These are phyloP conservation scores for Blastobotrys buckinghamii DNA, from an alignment of 1,139 yeast species.

Conservation along the genomic window DNA sequence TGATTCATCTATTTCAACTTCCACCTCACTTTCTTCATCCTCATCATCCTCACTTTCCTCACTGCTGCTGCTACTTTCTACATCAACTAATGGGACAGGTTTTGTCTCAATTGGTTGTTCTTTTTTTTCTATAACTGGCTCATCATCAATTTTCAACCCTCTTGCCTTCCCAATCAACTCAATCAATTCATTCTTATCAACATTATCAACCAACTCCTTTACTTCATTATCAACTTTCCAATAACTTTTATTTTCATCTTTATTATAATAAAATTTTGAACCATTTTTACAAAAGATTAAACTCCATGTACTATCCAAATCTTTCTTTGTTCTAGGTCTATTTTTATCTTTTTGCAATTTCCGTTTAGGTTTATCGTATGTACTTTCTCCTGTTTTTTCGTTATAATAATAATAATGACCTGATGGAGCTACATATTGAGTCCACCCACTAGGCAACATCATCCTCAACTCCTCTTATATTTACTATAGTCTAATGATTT, in stretches of 20 bases:
- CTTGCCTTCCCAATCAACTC: slow-evolving; percentile 42
- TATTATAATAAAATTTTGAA: slow-evolving; percentile 40
- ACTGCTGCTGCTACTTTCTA: neutral
- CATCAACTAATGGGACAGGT: neutral
- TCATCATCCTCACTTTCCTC: slow-evolving; percentile 12
- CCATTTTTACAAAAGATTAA: slow-evolving; percentile 43
- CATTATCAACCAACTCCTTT: slow-evolving; percentile 25
- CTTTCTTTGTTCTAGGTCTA: slow-evolving; percentile 21
- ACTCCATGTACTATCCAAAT: slow-evolving; percentile 35
- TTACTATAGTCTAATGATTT: neutral
- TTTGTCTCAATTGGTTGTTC: slow-evolving; percentile 4
- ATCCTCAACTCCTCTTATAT: too few species aligned
- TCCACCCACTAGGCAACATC: slow-evolving; percentile 28
- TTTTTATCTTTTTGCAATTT: slow-evolving; percentile 4
- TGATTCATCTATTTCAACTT: slow-evolving; percentile 15
- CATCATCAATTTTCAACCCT: slow-evolving; percentile 33
- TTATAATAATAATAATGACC: slow-evolving; percentile 33
- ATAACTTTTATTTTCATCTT: slow-evolving; percentile 28
- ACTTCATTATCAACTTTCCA: slow-evolving; percentile 37
- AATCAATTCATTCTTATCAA: slow-evolving; percentile 36
- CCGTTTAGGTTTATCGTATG: slow-evolving; percentile 26
- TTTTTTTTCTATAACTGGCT: slow-evolving; percentile 18
- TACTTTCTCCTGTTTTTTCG: slow-evolving; percentile 26
- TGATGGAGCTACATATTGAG: slow-evolving; percentile 31
- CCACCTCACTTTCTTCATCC: slow-evolving; percentile 13